phyloP scores from a whole-genome alignment of 1,284 basidiomycete genomes.

The Boletellus deceptivus region DNA sequence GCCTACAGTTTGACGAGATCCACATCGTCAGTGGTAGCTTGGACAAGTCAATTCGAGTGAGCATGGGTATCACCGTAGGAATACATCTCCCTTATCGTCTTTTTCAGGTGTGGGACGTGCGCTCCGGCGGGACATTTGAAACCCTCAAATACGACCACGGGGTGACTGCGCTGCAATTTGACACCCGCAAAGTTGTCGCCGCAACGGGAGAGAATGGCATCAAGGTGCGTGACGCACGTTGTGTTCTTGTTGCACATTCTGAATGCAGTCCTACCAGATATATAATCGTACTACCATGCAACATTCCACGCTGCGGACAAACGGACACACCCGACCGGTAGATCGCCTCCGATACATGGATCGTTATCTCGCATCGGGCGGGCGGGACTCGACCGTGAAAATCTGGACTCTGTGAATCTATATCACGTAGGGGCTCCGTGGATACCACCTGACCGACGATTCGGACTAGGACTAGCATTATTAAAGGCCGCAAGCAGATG shows the following conservation, averaged over 20 bases:
- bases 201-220: conserved; percentile 93
- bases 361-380: conserved; percentile 90
- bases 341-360: conserved; percentile 95
- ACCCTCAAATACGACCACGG: conserved; percentile 90
- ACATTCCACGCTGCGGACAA: conserved; percentile 79
- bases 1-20: conserved; percentile 95
- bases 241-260: conserved; percentile 1
- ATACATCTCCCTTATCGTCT: neutral
- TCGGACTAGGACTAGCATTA: conserved; percentile 21
- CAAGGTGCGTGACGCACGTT: conserved; percentile 55
- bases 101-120: conserved; percentile 90
- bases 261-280: conserved; percentile 48
- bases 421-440: conserved; percentile 4
- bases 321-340: conserved; percentile 91
- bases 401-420: conserved; percentile 87
- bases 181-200: conserved; percentile 90
- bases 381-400: conserved; percentile 85
- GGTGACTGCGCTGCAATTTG: conserved; percentile 92
- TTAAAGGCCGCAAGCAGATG: conserved; percentile 19
- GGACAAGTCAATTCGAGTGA: conserved; percentile 89
- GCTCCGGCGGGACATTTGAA: conserved; percentile 86
- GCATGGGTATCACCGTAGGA: conserved; percentile 27
- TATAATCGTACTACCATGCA: conserved; percentile 96
- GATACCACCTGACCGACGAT: conserved; percentile 20
- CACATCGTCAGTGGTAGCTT: conserved; percentile 90